phyloP scores from a whole-genome alignment of 495 filamentous ascomycete species.

The Elaphomyces granulatus region DNA sequence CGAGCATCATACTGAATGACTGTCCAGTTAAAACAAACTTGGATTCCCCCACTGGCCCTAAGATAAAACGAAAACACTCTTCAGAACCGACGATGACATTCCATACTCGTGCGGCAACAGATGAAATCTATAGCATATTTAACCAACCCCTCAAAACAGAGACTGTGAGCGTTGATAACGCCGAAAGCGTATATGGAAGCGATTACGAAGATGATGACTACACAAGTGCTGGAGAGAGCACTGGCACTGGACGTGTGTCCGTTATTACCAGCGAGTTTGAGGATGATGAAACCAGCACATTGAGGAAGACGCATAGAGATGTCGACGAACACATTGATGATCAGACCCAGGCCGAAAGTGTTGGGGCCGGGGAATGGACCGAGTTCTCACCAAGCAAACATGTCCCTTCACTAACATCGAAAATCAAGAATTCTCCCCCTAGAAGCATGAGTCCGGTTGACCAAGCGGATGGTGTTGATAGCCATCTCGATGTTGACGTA shows the following conservation, averaged over 20 bases:
- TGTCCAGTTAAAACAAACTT: conserved; percentile 75
- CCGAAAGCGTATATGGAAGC: conserved; percentile 34
- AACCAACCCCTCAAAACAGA: conserved; percentile 67
- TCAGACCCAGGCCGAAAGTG: conserved; percentile 39
- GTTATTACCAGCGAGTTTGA: conserved; percentile 48
- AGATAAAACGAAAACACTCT: conserved; percentile 58
- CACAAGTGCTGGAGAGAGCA: conserved; percentile 70
- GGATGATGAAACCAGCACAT: conserved; percentile 42
- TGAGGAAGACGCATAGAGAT: conserved; percentile 24
- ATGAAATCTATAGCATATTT: conserved; percentile 95
- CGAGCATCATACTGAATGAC: background rate
- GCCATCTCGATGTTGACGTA: conserved; percentile 20
- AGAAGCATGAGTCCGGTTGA: conserved; percentile 4
- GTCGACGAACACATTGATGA: conserved; percentile 35
- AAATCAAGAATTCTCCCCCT: conserved; percentile 1
- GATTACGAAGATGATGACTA: conserved; percentile 61
- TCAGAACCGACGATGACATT: conserved; percentile 91
- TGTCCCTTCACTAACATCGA: conserved; percentile 36
- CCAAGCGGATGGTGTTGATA: conserved; percentile 20
- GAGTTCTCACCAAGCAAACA: conserved; percentile 67
- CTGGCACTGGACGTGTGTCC: conserved; percentile 54
- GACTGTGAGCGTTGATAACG: conserved; percentile 20
- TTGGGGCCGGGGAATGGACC: conserved; percentile 59
- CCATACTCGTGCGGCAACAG: conserved; percentile 85
- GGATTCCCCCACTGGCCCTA: conserved; percentile 67